phyloP scores from a whole-genome alignment of 2,329 filamentous ascomycete species.

The Pyrenophora teres region DNA sequence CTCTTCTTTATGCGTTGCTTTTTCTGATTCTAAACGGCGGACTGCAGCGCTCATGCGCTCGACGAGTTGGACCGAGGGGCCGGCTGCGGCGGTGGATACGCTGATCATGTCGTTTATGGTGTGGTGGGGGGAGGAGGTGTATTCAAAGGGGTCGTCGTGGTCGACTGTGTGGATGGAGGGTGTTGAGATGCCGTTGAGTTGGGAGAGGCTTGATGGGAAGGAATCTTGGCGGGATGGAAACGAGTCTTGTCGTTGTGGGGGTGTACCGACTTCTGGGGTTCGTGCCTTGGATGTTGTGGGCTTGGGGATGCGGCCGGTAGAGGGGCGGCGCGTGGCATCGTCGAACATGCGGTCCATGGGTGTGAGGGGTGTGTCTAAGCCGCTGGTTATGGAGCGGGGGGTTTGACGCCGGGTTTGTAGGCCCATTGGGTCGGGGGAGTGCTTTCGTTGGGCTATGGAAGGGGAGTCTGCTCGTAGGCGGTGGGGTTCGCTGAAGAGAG shows the following conservation, averaged over 20 bases:
- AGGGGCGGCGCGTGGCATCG: constrained; percentile 43
- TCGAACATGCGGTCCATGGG: constrained; percentile 46
- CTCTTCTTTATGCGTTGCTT: constrained; percentile 86
- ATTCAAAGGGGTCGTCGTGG: constrained; percentile 58
- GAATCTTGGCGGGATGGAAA: constrained; percentile 43
- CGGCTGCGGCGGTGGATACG: constrained; percentile 85
- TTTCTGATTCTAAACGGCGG: constrained; percentile 87
- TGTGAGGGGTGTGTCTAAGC: constrained; percentile 38
- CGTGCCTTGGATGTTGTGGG: constrained; percentile 31
- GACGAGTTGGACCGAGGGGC: constrained; percentile 91
- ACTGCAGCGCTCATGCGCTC: constrained; percentile 96
- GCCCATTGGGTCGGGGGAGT: constrained; percentile 46
- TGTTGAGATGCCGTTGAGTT: constrained; percentile 51
- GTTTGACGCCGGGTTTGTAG: constrained; percentile 32
- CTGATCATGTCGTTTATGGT: constrained; percentile 77
- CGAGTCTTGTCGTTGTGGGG: constrained; percentile 40
- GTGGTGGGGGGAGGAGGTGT: constrained; percentile 66
- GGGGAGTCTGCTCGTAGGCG: constrained; percentile 47
- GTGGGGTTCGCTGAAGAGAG: constrained; percentile 24
- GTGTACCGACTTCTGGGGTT: constrained; percentile 46
- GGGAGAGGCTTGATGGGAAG: constrained; percentile 36
- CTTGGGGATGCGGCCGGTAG: constrained; percentile 39
- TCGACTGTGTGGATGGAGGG: constrained; percentile 54
- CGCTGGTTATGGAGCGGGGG: constrained; percentile 38
- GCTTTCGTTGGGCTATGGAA: constrained; percentile 46